Evolutionary conservation across 805 yeast species (phyloP), one percentile per base, ranked within the genome.

Genomic region (Isabelozyma pseudorhagii): DNA sequence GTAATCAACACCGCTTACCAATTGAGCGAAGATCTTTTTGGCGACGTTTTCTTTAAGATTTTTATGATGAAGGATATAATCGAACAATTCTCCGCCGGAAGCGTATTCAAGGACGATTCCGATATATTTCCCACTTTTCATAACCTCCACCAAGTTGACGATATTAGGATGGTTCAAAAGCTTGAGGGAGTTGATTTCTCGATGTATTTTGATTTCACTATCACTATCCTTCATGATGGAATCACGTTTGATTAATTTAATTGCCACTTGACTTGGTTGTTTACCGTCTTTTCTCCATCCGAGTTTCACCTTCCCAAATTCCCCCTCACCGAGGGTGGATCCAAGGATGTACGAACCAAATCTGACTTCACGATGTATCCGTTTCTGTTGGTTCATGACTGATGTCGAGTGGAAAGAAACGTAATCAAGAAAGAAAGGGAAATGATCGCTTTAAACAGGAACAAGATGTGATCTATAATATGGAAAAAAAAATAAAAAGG

Each of bases 31-130:
- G 47, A 94, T 67, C 50, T 89, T 78, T 61, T 96, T 87, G 1
- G 98, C 97, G 49, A 82, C 80, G 25, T 86, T 77, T 62, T 94
- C 99, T 63, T 93, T 93, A 51, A 94, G 77, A 64, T 87, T 85
- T 62, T 93, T 83, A 64, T 92, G 90, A 55, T 85, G 87, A 51
- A 91, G 79, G 51, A 94, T 94, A 65, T 92, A 89, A 65, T 92
- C 97, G 63, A 94, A 94, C 53, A 94, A 80, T 67, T 94, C 99
- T 47, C 99, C 99, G 11, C 98, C 98, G 2, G 96, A 87, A 1
- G 98, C 98, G 68, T 93, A 94, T 62, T 94, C 98, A 50, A 94
- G 77, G 2, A 94, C 98, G 25, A 94, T 94, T 18, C 99, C 99
- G 52, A 94, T 92, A 68, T 94, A 93, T 63, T 89, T 89, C 45